Evolutionary conservation across 371 early-diverging fungal species (phyloP), one percentile per base, ranked within the genome.

Genomic region (Apophysomyces sp.): DNA sequence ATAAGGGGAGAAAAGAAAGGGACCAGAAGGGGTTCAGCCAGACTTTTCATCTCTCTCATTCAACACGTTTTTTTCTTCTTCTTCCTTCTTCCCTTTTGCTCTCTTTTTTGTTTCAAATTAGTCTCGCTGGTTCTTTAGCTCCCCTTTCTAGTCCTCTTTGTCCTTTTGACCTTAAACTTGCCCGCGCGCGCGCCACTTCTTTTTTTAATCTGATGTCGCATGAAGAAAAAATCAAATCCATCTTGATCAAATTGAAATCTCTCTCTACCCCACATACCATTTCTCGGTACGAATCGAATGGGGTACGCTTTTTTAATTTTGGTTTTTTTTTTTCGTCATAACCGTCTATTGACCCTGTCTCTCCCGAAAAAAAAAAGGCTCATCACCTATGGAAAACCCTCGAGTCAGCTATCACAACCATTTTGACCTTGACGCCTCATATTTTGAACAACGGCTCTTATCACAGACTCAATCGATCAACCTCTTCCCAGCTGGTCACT

Each of bases 341-440:
- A 7, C 21, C 49, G 21, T 0, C 21, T 9, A 44, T 21, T 44
- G 18, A 21, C 21, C 21, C 11, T 44, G 16, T 44, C 24, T 9
- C 2, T 37, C 11, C n/a, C n/a, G n/a, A n/a, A 37, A 11, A 37
- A 34, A 13, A 2, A 21, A 44, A 44, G 49, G 49, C 27, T 21
- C 49, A 44, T 21, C 49, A 44, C 24, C 49, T 44, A 0, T 44
- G 49, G 54, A 60, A 37, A 52, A 52, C 34, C 1, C 53, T 60
- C 51, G 52, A 34, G 28, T 52, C 53, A 2, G 60, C 53, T n/a
- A 52, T 60, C 11, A 37, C 60, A 0, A 60, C 40, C 3, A 60
- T 60, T 16, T 52, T 60, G 27, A 60, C 60, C 8, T 51, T 60
- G 9, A 36, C 53, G 6, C 60, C 60, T 26, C 60, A 41, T 37